Conservation (phyloP, 1,284 basidiomycete species). For the Tylopilus sp. region DNA sequence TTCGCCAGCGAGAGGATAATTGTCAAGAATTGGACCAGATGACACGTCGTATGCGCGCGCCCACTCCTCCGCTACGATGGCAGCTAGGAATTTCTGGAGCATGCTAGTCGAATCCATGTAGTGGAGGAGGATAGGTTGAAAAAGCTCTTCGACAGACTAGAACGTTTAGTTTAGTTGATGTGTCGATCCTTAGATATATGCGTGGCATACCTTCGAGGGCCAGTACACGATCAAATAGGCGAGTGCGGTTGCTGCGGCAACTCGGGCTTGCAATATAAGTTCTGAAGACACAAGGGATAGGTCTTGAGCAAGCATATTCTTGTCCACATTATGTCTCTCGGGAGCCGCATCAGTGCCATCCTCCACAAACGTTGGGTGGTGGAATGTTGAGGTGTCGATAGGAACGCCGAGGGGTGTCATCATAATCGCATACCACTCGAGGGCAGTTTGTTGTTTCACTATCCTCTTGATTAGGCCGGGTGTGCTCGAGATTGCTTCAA, state of each 20-base stretch:
- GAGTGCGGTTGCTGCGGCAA: conserved; percentile 80
- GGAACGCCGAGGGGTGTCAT: conserved; percentile 90
- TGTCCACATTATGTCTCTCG: conserved; percentile 93
- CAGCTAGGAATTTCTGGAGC: conserved; percentile 85
- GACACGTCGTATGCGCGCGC: conserved; percentile 56
- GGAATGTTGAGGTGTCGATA: conserved; percentile 75
- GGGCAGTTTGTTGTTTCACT: conserved; percentile 53
- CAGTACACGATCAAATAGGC: conserved; percentile 72
- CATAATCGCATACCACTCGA: conserved; percentile 85
- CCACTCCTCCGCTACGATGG: conserved; percentile 93
- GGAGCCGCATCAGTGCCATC: conserved; percentile 44
- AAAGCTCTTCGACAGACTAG: conserved; percentile 54
- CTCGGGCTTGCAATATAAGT: conserved; percentile 77
- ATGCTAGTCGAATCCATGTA: conserved; percentile 89
- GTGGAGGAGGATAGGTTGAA: conserved; percentile 69
- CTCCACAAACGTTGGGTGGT: conserved; percentile 53
- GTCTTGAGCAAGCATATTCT: conserved; percentile 93
- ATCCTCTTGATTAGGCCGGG: conserved; percentile 52
- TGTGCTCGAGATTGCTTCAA: conserved; percentile 53
- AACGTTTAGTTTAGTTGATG: conserved; percentile 12
- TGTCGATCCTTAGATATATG: neutral
- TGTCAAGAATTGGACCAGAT: conserved; percentile 48
- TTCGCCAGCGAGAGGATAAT: conserved; percentile 61
- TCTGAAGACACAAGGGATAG: conserved; percentile 81
- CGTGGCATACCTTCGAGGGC: conserved; percentile 53